Conservation (phyloP, 768 basidiomycete species). For the Tubosaeta sp. region DNA sequence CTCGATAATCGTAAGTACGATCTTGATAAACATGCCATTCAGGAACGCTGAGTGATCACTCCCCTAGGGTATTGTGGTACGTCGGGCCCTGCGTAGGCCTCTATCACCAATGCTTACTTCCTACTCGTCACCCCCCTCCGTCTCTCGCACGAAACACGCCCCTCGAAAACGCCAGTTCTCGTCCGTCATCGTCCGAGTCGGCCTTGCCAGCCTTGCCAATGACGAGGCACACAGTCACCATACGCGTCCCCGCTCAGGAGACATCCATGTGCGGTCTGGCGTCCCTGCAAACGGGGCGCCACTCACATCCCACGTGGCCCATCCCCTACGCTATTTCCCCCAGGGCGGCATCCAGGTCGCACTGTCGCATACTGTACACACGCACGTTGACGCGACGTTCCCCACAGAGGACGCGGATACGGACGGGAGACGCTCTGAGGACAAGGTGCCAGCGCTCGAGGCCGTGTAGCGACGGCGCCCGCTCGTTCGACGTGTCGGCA, state of each 20-base stretch:
- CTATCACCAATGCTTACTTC: neutral
- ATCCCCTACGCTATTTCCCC: neutral
- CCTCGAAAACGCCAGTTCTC: conserved; percentile 11
- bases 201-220: conserved; percentile 11
- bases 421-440: neutral
- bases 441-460: neutral
- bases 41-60: neutral
- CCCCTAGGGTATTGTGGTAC: conserved; percentile 10
- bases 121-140: neutral
- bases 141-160: neutral
- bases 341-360: neutral
- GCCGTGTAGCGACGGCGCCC: neutral
- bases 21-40: neutral
- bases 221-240: neutral
- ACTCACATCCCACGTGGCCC: neutral
- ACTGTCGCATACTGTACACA: conserved; percentile 1
- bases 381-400: neutral
- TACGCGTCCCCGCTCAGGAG: neutral
- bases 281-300: neutral
- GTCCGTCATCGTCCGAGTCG: conserved; percentile 24
- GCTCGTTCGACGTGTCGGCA: no score
- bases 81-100: neutral
- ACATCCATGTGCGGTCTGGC: neutral
- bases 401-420: neutral
- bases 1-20: conserved; percentile 13